phyloP scores from a whole-genome alignment of 2,329 filamentous ascomycete species.

The Mycogone perniciosa region DNA sequence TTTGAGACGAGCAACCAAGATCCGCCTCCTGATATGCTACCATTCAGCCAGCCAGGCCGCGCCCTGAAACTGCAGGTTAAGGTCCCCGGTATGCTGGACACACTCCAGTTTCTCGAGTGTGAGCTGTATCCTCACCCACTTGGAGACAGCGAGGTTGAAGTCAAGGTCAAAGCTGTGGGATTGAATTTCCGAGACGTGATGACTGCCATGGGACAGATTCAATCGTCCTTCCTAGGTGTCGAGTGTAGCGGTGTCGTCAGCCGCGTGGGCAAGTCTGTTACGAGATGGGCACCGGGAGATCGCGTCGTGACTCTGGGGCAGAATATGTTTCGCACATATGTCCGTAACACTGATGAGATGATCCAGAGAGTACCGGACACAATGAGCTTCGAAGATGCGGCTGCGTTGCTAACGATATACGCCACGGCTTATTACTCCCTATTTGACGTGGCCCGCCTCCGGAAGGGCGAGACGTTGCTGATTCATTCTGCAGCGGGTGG shows the following conservation, averaged over 20 bases:
- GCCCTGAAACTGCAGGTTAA: background rate
- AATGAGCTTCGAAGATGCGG: conserved; percentile 24
- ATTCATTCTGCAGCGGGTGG: conserved; percentile 27
- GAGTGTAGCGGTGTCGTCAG: conserved; percentile 22
- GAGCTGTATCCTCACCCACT: background rate
- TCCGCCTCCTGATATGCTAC: background rate
- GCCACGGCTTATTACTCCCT: conserved; percentile 15
- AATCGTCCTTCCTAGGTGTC: conserved; percentile 15
- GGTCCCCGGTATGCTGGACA: background rate
- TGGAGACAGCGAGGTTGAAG: conserved; percentile 14
- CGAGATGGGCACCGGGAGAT: conserved; percentile 15
- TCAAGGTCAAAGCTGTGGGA: conserved; percentile 19
- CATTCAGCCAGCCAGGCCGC: background rate
- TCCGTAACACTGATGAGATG: conserved; percentile 16
- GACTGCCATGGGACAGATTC: conserved; percentile 18
- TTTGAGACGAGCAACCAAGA: background rate
- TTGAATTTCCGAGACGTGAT: conserved; percentile 21
- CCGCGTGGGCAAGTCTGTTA: conserved; percentile 13
- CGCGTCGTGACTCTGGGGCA: conserved; percentile 18
- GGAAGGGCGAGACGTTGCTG: conserved; percentile 25
- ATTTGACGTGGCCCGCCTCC: conserved; percentile 20
- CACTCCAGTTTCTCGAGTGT: background rate
- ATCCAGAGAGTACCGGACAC: conserved; percentile 6
- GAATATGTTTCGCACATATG: conserved; percentile 23
- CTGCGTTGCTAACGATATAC: conserved; percentile 14